These are phyloP conservation scores for Sphagnum fallax DNA, from an alignment of 228 moss, liverwort and hornwort genomes.

Conservation along the genomic window DNA sequence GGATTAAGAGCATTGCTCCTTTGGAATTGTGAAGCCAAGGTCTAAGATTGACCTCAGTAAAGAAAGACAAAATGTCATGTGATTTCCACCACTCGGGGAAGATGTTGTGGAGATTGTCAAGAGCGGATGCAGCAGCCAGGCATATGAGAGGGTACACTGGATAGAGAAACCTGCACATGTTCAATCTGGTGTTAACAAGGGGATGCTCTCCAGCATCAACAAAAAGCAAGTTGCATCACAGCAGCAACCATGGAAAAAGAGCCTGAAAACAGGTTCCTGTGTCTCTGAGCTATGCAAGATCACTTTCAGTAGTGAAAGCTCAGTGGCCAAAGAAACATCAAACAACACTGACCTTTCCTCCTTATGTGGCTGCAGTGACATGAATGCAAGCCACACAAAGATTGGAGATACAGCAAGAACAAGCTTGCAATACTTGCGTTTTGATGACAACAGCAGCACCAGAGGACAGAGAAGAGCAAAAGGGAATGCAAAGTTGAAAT, in stretches of 20 bases:
- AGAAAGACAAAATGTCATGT: conserved; percentile 20
- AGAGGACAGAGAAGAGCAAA: conserved; percentile 70
- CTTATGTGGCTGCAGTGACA: conserved; percentile 91
- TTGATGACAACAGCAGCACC: conserved; percentile 34
- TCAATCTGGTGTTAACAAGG: not conserved
- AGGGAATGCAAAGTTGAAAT: conserved; percentile 73
- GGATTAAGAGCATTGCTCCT: too few species aligned
- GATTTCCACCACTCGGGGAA: conserved; percentile 46
- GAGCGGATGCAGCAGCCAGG: conserved; percentile 75
- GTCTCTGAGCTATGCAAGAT: not conserved
- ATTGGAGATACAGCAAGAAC: conserved; percentile 59
- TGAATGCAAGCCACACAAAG: conserved; percentile 87
- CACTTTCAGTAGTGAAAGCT: not conserved
- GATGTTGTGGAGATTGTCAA: conserved; percentile 78
- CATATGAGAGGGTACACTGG: conserved; percentile 96
- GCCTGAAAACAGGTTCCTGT: too few species aligned
- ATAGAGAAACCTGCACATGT: conserved; percentile 73
- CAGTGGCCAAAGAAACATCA: not conserved
- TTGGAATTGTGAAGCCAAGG: not conserved
- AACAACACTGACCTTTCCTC: conserved; percentile 66
- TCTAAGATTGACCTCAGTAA: conserved; percentile 31
- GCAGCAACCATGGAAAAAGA: not conserved
- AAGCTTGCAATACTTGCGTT: conserved; percentile 41
- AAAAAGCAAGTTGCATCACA: not conserved
- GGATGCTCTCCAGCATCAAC: not conserved